Evolutionary conservation across 305 asterid genomes (phyloP), one percentile per base, ranked within the genome.

Genomic region (Caryopteris hybrid): DNA sequence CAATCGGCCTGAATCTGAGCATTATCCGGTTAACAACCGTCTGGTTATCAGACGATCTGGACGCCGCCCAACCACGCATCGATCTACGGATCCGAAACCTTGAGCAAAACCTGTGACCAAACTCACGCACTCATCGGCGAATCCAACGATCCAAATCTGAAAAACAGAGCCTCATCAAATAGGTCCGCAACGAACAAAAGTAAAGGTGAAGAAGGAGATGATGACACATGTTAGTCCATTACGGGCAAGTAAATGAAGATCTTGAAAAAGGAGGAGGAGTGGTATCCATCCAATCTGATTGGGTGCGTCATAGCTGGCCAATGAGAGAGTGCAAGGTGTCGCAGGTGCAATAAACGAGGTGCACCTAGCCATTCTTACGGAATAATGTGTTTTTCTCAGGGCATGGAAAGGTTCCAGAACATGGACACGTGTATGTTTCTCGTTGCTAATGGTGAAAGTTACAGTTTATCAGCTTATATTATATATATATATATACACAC

Each of bases 1-100:
- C 82, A 41, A 80, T 80, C 59, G 85, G 85, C 46, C 85, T 70
- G 78, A 80, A 80, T 55, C 73, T 70, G 47, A 74, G 80, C 82
- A 80, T 70, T 16, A 76, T 33, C 64, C 74, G 68, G 74, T 66
- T 70, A 6, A 61, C n/a, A 0, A 67, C 17, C 33, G 75, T 39
- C 58, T 4, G 67, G 22, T 39, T 43, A 42, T 46, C 68, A 2
- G 25, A 12, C 38, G 75, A n/a, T 59, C 61, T 72, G 13, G 67
- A 36, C 52, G 45, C 8, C 41, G 52, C 3, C 61, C 70, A 61
- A 21, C 39, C 8, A 25, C 58, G 66, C 69, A 66, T 68, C 25
- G 71, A 68, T 73, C 71, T 53, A 39, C 54, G 11, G 46, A 42
- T 31, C 57, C 9, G 45, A 34, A 60, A n/a, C 42, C 31, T n/a